A percentile compares a stretch with the other conserved stretches of the same genome.
Conservation (phyloP, 1,284 basidiomycete genomes). For the Binderoboletus segoi region DNA sequence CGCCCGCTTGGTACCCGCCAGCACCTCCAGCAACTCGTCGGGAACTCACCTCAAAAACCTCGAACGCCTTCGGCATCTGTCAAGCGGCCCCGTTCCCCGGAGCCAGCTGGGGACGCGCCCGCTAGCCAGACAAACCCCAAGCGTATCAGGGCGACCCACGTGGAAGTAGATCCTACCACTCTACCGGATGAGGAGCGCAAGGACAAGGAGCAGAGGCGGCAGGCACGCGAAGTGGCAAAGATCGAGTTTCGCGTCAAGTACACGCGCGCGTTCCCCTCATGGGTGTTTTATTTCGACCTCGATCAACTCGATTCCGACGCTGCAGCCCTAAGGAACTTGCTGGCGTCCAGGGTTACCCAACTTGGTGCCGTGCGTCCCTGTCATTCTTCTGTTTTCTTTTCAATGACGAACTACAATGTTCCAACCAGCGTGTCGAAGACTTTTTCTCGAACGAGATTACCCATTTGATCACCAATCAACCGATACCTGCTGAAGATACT, state of each 20-base stretch:
- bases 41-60: constrained; percentile 33
- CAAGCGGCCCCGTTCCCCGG: constrained; percentile 71
- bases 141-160: constrained; percentile 33
- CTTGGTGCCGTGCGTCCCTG: constrained; percentile 76
- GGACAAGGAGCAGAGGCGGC: constrained; percentile 45
- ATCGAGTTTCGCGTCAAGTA: constrained; percentile 85
- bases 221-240: constrained; percentile 61
- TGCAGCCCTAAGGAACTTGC: constrained; percentile 45
- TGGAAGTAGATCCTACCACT: constrained; percentile 19
- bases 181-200: constrained; percentile 37
- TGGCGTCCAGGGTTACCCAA: constrained; percentile 59
- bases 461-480: constrained; percentile 79
- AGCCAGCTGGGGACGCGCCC: constrained; percentile 41
- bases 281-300: constrained; percentile 85
- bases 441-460: constrained; percentile 88
- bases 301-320: constrained; percentile 57
- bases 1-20: constrained; percentile 41
- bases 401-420: background rate
- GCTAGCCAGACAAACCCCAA: constrained; percentile 30
- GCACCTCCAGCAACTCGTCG: constrained; percentile 36
- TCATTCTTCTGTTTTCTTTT: background rate
- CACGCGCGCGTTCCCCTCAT: constrained; percentile 79
- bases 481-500: constrained; percentile 40
- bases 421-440: constrained; percentile 69
- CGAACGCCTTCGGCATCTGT: constrained; percentile 29